Evolutionary conservation across 2,329 filamentous ascomycete species (phyloP), one percentile per base, ranked within the genome.

Genomic region (Ophiostoma sp.): DNA sequence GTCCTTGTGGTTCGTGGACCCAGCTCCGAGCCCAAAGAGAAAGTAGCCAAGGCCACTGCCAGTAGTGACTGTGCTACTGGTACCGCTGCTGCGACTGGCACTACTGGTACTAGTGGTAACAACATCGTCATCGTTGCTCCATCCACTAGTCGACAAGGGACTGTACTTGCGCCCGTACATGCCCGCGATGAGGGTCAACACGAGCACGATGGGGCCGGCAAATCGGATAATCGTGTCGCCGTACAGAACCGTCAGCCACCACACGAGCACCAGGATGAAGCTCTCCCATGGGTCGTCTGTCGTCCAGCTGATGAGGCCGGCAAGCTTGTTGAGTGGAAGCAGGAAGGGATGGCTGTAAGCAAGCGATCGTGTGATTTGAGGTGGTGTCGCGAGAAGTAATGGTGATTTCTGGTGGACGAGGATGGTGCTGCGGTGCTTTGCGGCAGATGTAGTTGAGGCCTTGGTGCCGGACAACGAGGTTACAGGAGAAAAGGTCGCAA

Each of bases 361-460:
- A 70, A 99, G 84, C 14, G 94, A 93, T 73, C 95, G 87, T 2
- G 95, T 99, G 76, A 99, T 89, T 76, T 97, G 92, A 1, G 95
- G 95, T 60, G 95, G 95, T 9, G 95, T 99, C 16, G 94, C 93
- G 70, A 96, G 89, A 18, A 99, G 84, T 63, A 99, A 80, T 11
- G 95, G 95, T 16, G 92, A 97, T 80, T 98, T 99, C 78, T 97
- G 94, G 78, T 98, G 93, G 27, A 99, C 93, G 73, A 98, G 87
- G 73, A 99, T 93, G 69, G 92, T 96, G 18, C 92, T 96, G 63
- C 92, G 88, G 71, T 94, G 90, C 75, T 91, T 90, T 58, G 87
- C 87, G 49, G 87, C 85, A 11, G 85, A 83, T 42, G 85, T 81
- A 6, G 68, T 42, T 44, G 84, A 81, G n/a, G 40, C 62, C 14